These are phyloP conservation scores for Lachancea thermotolerans DNA, from an alignment of 805 yeast genomes.

Conservation along the genomic window DNA sequence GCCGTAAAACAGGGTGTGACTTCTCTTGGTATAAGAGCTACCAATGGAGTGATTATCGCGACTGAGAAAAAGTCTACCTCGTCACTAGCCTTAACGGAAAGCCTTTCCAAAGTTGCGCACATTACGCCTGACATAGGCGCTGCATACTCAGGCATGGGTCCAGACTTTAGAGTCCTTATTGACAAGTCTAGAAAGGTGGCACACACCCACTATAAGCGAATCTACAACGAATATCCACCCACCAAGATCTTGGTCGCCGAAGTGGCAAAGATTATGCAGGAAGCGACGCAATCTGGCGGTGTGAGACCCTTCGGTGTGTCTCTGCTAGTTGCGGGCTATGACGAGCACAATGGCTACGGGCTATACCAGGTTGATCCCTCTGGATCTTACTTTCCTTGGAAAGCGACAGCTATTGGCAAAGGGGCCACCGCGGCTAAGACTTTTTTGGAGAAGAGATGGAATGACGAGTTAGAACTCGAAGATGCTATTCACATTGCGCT, in stretches of 20 bases:
- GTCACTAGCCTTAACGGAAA: slow-evolving; percentile 64
- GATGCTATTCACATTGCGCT: slow-evolving; percentile 97
- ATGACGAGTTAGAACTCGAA: slow-evolving; percentile 91
- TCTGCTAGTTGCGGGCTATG: slow-evolving; percentile 88
- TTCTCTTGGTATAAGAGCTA: slow-evolving; percentile 87
- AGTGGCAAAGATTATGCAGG: slow-evolving; percentile 94
- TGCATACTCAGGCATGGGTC: slow-evolving; percentile 98
- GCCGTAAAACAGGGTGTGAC: slow-evolving; percentile 98
- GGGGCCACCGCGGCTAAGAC: slow-evolving; percentile 96
- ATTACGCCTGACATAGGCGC: slow-evolving; percentile 95
- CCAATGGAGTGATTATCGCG: slow-evolving; percentile 94
- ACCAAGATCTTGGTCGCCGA: slow-evolving; percentile 90
- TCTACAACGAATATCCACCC: slow-evolving; percentile 96
- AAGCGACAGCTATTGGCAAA: slow-evolving; percentile 97
- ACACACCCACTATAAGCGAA: slow-evolving; percentile 85
- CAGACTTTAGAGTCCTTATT: slow-evolving; percentile 90
- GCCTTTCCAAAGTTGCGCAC: slow-evolving; percentile 68
- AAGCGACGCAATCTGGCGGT: slow-evolving; percentile 98
- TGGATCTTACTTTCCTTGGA: slow-evolving; percentile 98
- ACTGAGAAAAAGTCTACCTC: slow-evolving; percentile 90
- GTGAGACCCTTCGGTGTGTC: slow-evolving; percentile 99
- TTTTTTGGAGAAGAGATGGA: slow-evolving; percentile 96
- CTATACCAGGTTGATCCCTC: slow-evolving; percentile 97
- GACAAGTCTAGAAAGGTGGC: slow-evolving; percentile 92
- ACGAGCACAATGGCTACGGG: slow-evolving; percentile 65